These are phyloP conservation scores for Arctium minus DNA, from an alignment of 129 eudicot species.

Conservation along the genomic window DNA sequence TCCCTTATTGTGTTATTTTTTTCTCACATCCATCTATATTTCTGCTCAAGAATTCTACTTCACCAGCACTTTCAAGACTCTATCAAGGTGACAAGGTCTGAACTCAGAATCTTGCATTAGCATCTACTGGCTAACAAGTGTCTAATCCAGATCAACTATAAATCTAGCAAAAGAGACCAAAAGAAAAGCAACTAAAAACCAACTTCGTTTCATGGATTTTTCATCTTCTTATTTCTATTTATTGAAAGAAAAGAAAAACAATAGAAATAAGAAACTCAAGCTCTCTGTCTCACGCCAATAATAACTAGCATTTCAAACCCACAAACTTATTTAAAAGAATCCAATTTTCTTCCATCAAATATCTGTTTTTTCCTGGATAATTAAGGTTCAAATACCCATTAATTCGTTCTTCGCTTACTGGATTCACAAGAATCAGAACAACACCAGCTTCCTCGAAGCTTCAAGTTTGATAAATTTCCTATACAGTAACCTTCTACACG, in stretches of 20 bases:
- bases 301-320: neutral
- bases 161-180: neutral
- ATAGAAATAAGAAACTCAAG: neutral
- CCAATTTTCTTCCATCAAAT: neutral
- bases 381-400: neutral
- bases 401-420: neutral
- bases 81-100: neutral
- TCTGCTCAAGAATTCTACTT: neutral
- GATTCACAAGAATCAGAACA: neutral
- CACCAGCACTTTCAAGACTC: neutral
- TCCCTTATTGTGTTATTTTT: neutral
- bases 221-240: neutral
- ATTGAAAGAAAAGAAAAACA: neutral
- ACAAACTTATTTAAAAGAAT: neutral
- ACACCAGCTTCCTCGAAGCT: neutral
- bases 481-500: neutral
- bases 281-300: neutral
- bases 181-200: neutral
- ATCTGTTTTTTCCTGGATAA: neutral
- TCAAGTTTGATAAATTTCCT: neutral
- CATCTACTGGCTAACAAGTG: neutral
- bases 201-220: neutral
- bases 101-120: neutral
- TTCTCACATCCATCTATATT: neutral
- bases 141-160: neutral